Percentiles rank a stretch among this genome's conserved stretches.
phyloP scores from a whole-genome alignment of 1,284 basidiomycete species.

The Anthracocystis walkeri region DNA sequence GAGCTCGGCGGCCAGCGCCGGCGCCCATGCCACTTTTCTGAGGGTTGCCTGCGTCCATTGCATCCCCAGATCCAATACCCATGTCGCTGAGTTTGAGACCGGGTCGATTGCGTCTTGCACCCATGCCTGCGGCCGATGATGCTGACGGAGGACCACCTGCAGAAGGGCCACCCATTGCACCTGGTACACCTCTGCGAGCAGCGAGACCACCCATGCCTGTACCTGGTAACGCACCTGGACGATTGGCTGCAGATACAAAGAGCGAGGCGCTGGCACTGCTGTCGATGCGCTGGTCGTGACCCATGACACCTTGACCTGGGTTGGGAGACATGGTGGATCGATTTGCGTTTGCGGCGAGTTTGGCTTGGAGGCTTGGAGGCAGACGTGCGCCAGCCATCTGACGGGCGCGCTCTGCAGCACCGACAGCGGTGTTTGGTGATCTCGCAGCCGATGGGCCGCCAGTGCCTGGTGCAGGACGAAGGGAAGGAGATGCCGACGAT shows the following conservation, averaged over 20 bases:
- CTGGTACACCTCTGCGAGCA: slow-evolving; percentile 64
- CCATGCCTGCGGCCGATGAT: slow-evolving; percentile 33
- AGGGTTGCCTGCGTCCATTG: slow-evolving; percentile 4
- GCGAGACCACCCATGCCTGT: slow-evolving; percentile 50
- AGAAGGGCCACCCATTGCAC: slow-evolving; percentile 74
- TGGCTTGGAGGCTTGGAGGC: slow-evolving; percentile 88
- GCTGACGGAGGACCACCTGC: slow-evolving; percentile 35
- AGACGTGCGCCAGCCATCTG: slow-evolving; percentile 62
- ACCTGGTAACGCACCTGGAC: slow-evolving; percentile 29
- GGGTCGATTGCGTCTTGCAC: slow-evolving; percentile 43
- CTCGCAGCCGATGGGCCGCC: slow-evolving; percentile 25
- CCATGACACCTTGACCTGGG: slow-evolving; percentile 36
- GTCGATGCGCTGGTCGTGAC: slow-evolving; percentile 58
- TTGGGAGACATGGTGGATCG: slow-evolving; percentile 33
- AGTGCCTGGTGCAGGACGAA: slow-evolving; percentile 18
- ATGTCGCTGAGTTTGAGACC: slow-evolving; percentile 63
- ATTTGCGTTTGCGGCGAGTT: slow-evolving; percentile 79
- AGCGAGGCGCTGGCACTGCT: slow-evolving; percentile 54
- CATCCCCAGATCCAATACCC: slow-evolving; percentile 33
- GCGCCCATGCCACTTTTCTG: slow-evolving; percentile 67
- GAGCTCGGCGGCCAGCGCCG: slow-evolving; percentile 76
- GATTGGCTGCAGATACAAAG: slow-evolving; percentile 40
- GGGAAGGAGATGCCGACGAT: slow-evolving; percentile 10
- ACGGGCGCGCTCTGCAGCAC: slow-evolving; percentile 56
- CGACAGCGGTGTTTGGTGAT: slow-evolving; percentile 36